Conservation (phyloP, 1,139 yeast genomes). For the Saccharomycopsis hybrid region DNA sequence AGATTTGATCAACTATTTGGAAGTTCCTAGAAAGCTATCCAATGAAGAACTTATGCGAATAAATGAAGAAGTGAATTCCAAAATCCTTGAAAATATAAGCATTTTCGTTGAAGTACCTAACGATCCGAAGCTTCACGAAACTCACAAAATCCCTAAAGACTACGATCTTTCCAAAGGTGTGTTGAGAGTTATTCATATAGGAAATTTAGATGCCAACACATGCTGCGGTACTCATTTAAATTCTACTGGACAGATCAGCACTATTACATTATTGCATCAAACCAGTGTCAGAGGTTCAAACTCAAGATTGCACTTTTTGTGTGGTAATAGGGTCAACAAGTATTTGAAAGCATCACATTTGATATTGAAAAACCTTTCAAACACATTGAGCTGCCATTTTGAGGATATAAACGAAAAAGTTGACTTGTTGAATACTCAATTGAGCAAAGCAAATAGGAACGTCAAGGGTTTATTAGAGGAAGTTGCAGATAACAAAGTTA, state of each 20-base stretch:
- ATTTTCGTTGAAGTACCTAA: conserved; percentile 54
- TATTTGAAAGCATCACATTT: conserved; percentile 45
- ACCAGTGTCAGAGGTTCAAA: conserved; percentile 64
- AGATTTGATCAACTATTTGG: conserved; percentile 64
- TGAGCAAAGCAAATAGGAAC: conserved; percentile 36
- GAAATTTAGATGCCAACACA: conserved; percentile 68
- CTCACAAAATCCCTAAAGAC: conserved; percentile 57
- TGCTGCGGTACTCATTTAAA: conserved; percentile 85
- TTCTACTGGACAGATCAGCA: conserved; percentile 62
- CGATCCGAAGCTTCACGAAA: conserved; percentile 23
- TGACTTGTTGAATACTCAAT: conserved; percentile 37
- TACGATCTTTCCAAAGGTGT: conserved; percentile 69
- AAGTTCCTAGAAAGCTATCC: conserved; percentile 56
- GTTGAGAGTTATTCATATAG: conserved; percentile 67
- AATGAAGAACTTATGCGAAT: conserved; percentile 48
- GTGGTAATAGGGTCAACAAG: conserved; percentile 62
- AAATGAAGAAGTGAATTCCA: conserved; percentile 47
- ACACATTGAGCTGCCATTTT: conserved; percentile 58
- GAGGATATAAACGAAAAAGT: conserved; percentile 61
- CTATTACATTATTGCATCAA: conserved; percentile 60
- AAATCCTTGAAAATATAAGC: conserved; percentile 47
- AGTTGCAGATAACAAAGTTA: conserved; percentile 49
- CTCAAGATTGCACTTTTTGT: conserved; percentile 61
- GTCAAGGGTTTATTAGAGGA: conserved; percentile 48
- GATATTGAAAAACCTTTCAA: conserved; percentile 45